A percentile compares a stretch with the other conserved stretches of the same genome.
phyloP scores from a whole-genome alignment of 208 protist species.

The Leishmania aethiopica region DNA sequence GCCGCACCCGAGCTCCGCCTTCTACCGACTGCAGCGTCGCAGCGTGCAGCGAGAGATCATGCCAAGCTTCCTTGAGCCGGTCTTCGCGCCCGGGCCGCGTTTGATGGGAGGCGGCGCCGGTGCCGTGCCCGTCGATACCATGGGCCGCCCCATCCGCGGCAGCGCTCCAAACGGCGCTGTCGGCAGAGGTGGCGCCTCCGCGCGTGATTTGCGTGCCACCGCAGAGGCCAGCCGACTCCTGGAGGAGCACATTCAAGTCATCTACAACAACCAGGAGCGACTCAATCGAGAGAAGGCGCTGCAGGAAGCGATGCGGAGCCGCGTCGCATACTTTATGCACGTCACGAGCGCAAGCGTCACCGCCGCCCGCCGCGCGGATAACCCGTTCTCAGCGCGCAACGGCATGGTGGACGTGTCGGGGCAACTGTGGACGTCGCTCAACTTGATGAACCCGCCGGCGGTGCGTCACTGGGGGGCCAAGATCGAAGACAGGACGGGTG shows the following conservation, averaged over 20 bases:
- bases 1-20: conserved; percentile 50
- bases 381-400: conserved; percentile 84
- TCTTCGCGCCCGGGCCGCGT: conserved; percentile 47
- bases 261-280: conserved; percentile 78
- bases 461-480: conserved; percentile 46
- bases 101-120: conserved; percentile 22
- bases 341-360: conserved; percentile 75
- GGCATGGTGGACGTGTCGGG: conserved; percentile 73
- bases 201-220: conserved; percentile 8
- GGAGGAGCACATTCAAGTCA: conserved; percentile 73
- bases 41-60: conserved; percentile 79
- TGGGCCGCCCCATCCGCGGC: conserved; percentile 9
- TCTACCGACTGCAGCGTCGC: conserved; percentile 72
- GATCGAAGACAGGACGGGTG: conserved; percentile 33
- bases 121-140: conserved; percentile 4
- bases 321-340: conserved; percentile 71
- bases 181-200: neutral
- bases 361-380: conserved; percentile 85
- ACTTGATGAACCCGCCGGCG: conserved; percentile 47
- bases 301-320: conserved; percentile 47
- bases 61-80: conserved; percentile 79
- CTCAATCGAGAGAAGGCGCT: conserved; percentile 60
- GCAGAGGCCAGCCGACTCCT: conserved; percentile 46
- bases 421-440: conserved; percentile 78
- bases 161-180: neutral